Evolutionary conservation across 495 filamentous ascomycete species (phyloP).

Genomic region (Penicillium malachiteum): DNA sequence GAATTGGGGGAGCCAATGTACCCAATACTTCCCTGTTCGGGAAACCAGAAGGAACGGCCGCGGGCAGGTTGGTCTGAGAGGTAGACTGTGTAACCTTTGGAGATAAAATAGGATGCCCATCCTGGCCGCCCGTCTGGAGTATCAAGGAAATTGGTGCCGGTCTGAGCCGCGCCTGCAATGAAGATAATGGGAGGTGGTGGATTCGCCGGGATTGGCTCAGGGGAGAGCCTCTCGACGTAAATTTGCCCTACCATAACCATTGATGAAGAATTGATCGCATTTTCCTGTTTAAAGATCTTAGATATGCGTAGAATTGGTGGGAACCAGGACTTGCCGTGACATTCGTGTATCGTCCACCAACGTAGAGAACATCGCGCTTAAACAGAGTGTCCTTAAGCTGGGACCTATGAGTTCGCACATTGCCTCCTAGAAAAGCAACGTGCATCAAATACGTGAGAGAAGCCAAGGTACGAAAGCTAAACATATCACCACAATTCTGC

Average conservation of each 20-base stretch:
- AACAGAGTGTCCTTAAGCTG: too few species aligned
- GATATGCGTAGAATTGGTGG: too few species aligned
- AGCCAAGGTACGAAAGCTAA: too few species aligned
- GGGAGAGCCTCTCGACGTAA: constrained; percentile 56
- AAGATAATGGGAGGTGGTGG: constrained; percentile 48
- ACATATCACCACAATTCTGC: too few species aligned
- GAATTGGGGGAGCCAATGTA: constrained; percentile 19
- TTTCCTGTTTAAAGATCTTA: too few species aligned
- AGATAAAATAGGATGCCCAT: constrained; percentile 48
- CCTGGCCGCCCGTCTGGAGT: constrained; percentile 49
- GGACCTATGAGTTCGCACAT: too few species aligned
- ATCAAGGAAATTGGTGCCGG: constrained; percentile 48
- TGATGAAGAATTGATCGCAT: too few species aligned
- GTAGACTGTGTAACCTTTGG: constrained; percentile 45
- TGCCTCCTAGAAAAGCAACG: too few species aligned
- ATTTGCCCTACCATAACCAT: constrained; percentile 35
- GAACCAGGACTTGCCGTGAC: too few species aligned
- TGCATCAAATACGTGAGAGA: too few species aligned
- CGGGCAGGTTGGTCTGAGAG: constrained; percentile 45
- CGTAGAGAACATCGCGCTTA: too few species aligned
- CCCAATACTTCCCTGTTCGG: constrained; percentile 23
- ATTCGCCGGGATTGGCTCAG: constrained; percentile 13
- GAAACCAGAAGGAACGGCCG: constrained; percentile 40
- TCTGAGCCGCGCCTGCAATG: constrained; percentile 52
- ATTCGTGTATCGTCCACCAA: too few species aligned